Percentiles rank a stretch among this genome's conserved stretches.
Evolutionary conservation across 805 yeast genomes (phyloP).

Genomic region (Wickerhamomyces kurtzmanii): DNA sequence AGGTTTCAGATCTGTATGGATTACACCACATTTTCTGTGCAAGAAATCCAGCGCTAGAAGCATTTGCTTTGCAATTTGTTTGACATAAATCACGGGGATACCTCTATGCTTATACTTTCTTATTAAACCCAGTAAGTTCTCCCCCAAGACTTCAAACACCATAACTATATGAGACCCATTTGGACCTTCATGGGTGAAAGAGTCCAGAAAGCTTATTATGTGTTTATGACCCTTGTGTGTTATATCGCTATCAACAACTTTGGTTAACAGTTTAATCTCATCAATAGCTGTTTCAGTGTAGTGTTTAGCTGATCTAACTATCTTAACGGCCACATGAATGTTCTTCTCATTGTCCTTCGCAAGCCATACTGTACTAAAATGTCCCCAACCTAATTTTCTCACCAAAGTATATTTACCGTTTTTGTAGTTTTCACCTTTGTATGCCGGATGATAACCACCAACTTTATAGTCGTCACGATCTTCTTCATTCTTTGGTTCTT

Average conservation of each 20-base stretch:
- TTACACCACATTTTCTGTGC: slow-evolving; percentile 65
- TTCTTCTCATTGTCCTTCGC: slow-evolving; percentile 54
- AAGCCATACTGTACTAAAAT: slow-evolving; percentile 91
- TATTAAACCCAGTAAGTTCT: slow-evolving; percentile 78
- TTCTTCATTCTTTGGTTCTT: slow-evolving; percentile 58
- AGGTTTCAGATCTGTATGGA: slow-evolving; percentile 68
- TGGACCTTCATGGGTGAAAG: slow-evolving; percentile 79
- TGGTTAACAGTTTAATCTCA: slow-evolving; percentile 73
- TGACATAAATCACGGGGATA: slow-evolving; percentile 66
- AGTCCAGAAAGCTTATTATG: slow-evolving; percentile 73
- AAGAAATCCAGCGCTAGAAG: slow-evolving; percentile 62
- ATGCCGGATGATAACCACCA: slow-evolving; percentile 96
- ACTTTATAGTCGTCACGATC: slow-evolving; percentile 73
- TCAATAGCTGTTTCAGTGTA: slow-evolving; percentile 93
- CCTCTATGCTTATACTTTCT: slow-evolving; percentile 71
- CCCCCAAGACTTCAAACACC: slow-evolving; percentile 98
- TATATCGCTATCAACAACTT: slow-evolving; percentile 50
- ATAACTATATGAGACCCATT: slow-evolving; percentile 91
- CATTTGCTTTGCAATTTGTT: slow-evolving; percentile 74
- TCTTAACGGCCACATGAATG: slow-evolving; percentile 86
- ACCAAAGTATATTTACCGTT: slow-evolving; percentile 68
- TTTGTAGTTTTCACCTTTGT: slow-evolving; percentile 77
- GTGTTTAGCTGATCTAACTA: slow-evolving; percentile 83
- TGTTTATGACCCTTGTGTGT: slow-evolving; percentile 76
- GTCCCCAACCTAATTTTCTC: slow-evolving; percentile 98